phyloP scores from a whole-genome alignment of 768 basidiomycete species.

The Tylopilus subfusipes region DNA sequence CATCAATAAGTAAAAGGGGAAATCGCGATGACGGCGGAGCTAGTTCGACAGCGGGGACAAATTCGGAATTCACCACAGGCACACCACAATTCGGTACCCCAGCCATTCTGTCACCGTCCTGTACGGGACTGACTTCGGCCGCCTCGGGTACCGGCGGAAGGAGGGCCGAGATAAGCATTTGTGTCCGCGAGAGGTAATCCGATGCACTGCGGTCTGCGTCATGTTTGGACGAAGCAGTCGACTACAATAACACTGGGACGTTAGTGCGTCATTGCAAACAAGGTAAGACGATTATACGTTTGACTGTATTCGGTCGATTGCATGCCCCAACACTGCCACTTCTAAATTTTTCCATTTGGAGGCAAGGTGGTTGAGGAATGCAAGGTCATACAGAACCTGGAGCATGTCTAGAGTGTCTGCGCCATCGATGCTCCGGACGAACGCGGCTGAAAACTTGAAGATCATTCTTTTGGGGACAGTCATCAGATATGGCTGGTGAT shows the following conservation, averaged over 20 bases:
- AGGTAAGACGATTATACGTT: slow-evolving; percentile 24
- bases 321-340: slow-evolving; percentile 24
- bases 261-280: slow-evolving; percentile 1
- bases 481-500: slow-evolving; percentile 34
- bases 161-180: slow-evolving; percentile 58
- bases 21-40: slow-evolving; percentile 74
- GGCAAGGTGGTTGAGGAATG: slow-evolving; percentile 44
- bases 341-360: slow-evolving; percentile 28
- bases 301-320: slow-evolving; percentile 23
- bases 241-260: slow-evolving; percentile 10
- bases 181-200: slow-evolving; percentile 53
- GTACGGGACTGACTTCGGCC: slow-evolving; percentile 20
- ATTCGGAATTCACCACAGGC: slow-evolving; percentile 50
- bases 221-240: slow-evolving; percentile 4
- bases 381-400: slow-evolving; percentile 44
- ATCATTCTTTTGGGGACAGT: slow-evolving; percentile 39
- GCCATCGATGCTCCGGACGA: slow-evolving; percentile 34
- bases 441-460: slow-evolving; percentile 31
- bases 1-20: slow-evolving; percentile 64
- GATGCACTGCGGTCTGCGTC: slow-evolving; percentile 31
- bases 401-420: slow-evolving; percentile 25
- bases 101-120: slow-evolving; percentile 36
- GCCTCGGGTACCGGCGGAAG: slow-evolving; percentile 39
- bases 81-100: slow-evolving; percentile 51
- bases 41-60: slow-evolving; percentile 57